phyloP scores from a whole-genome alignment of 2,329 filamentous ascomycete genomes.

The Claviceps sp. region DNA sequence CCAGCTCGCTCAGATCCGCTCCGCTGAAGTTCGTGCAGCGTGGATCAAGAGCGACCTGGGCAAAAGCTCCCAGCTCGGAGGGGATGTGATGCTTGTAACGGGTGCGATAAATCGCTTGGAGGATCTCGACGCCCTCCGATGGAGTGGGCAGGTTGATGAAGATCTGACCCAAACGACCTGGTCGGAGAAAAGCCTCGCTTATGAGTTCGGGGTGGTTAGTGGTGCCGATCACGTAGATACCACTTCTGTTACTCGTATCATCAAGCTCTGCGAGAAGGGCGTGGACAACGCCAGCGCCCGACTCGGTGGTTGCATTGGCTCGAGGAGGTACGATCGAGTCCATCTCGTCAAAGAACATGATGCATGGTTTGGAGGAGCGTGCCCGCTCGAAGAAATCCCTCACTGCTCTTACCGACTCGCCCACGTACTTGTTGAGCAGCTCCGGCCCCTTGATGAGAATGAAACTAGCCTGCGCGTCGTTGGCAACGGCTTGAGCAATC shows the following conservation, averaged over 20 bases:
- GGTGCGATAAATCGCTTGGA: constrained; percentile 51
- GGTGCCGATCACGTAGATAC: constrained; percentile 88
- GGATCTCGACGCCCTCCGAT: constrained; percentile 72
- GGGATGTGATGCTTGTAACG: constrained; percentile 21
- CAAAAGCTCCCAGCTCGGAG: constrained; percentile 40
- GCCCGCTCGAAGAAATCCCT: constrained; percentile 85
- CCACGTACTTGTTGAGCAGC: constrained; percentile 93
- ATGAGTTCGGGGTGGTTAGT: constrained; percentile 96
- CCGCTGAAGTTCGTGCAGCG: constrained; percentile 68
- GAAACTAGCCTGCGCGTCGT: constrained; percentile 92
- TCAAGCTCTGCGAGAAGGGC: constrained; percentile 90
- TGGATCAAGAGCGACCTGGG: constrained; percentile 49
- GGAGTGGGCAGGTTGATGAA: constrained; percentile 77
- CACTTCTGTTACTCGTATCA: constrained; percentile 63
- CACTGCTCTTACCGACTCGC: constrained; percentile 86
- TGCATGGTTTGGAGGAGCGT: constrained; percentile 74
- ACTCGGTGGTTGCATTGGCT: constrained; percentile 66
- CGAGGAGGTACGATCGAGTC: constrained; percentile 82
- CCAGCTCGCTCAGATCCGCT: constrained; percentile 41
- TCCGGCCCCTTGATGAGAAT: constrained; percentile 97
- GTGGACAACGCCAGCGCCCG: constrained; percentile 82
- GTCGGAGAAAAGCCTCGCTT: constrained; percentile 85
- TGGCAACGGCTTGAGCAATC: constrained; percentile 89
- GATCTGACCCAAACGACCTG: constrained; percentile 76
- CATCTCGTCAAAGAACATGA: constrained; percentile 96